Percentiles rank a stretch among this genome's conserved stretches.
Evolutionary conservation across 192 early-diverging fungal genomes (phyloP).

Genomic region (Gonapodya prolifera): DNA sequence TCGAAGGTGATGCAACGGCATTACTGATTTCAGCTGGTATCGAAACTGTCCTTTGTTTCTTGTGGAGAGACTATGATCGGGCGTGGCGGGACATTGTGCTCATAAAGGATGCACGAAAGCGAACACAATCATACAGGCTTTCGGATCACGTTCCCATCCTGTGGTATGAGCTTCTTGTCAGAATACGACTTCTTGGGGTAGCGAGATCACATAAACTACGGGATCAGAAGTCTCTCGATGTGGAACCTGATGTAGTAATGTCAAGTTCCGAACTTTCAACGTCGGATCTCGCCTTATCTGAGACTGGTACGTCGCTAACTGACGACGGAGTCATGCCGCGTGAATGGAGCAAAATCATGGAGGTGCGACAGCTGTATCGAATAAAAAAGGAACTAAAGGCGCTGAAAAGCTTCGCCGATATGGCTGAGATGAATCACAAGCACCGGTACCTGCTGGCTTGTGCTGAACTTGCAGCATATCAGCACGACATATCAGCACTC

Average conservation of each 20-base stretch:
- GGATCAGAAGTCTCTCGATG: not conserved
- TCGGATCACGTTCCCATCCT: not conserved
- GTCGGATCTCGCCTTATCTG: not conserved
- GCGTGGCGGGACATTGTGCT: not conserved
- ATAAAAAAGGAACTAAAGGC: not conserved
- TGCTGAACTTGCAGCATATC: not conserved
- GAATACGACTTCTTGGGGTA: not conserved
- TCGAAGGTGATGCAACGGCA: slow-evolving; percentile 1
- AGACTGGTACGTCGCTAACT: not conserved
- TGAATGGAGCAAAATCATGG: not conserved
- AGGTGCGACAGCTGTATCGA: not conserved
- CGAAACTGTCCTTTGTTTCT: not conserved
- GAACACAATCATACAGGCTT: not conserved
- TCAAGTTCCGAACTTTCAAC: not conserved
- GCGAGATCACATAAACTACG: not conserved
- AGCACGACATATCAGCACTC: not conserved
- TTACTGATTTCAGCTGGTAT: not conserved
- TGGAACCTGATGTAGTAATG: not conserved
- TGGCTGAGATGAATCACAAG: slow-evolving; percentile 1
- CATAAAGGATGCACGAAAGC: not conserved
- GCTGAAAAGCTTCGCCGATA: not conserved
- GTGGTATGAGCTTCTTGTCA: not conserved
- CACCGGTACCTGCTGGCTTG: not conserved
- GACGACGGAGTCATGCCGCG: not conserved
- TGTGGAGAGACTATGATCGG: not conserved